Evolutionary conservation across 2,329 filamentous ascomycete genomes (phyloP), one percentile per base, ranked within the genome.

Genomic region (Aspergillus aculeatus): DNA sequence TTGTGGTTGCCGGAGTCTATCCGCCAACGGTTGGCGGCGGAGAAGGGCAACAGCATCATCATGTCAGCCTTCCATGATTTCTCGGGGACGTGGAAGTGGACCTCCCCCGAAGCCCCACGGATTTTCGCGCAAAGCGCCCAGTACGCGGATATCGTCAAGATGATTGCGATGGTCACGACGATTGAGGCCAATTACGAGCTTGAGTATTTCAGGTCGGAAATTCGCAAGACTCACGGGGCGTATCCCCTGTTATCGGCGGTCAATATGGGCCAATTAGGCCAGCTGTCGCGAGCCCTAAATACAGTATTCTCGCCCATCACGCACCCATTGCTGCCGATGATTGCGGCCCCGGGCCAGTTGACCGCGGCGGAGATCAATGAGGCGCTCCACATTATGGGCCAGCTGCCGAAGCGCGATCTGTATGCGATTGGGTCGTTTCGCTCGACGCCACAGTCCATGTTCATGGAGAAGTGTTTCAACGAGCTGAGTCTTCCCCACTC

Each of bases 1-100:
- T 78, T 96, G 44, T 95, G 91, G 90, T 82, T 96, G 41, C 91
- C 91, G 1, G 90, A 93, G 71, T 80, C 85, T 6, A 90, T 96
- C 58, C 83, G 91, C 63, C 82, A 82, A 63, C 83, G 80, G 61
- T 77, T 96, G 10, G 89, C 86, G 56, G 84, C 89, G 66, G 82
- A 85, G 56, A 88, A 89, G 65, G 91, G 91, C 2, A 90, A 87
- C 75, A 94, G 89, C 69, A 89, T 88, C 65, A 92, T 96, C 75
- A 92, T 96, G 80, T 94, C 91, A n/a, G 91, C 92, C 12, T 95
- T 94, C 69, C 92, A 96, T 73, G 91, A 95, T 77, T 94, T 94
- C 70, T 92, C 90, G 0, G 90, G 91, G 1, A 88, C 82, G 0
- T 94, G 94, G 81, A 90, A 88, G 69, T 96, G 91, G 91, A 89